Percentiles rank a stretch among this genome's conserved stretches.
Conservation (phyloP, 371 early-diverging fungal genomes). For the Choanephora cucurbitarum region DNA sequence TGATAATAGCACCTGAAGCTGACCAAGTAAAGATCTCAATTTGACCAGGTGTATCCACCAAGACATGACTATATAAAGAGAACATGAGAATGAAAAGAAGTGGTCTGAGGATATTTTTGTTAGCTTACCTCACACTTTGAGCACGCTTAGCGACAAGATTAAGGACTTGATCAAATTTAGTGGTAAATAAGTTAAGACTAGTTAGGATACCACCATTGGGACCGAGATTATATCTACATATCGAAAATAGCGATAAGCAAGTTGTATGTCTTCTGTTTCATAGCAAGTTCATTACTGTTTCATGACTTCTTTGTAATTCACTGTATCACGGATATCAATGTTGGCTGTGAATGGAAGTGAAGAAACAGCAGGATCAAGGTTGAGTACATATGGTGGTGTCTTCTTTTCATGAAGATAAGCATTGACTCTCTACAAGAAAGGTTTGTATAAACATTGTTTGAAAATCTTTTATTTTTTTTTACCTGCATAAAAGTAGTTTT, state of each 20-base stretch:
- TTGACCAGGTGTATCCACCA: slow-evolving; percentile 99
- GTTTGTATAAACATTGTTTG: neutral
- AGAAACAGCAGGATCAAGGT: slow-evolving; percentile 98
- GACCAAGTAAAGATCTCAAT: slow-evolving; percentile 99
- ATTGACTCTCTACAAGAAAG: slow-evolving; percentile 73
- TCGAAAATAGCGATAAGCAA: too few species aligned
- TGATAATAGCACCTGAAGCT: slow-evolving; percentile 97
- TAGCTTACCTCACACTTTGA: slow-evolving; percentile 60
- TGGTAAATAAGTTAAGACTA: slow-evolving; percentile 95
- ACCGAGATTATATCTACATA: slow-evolving; percentile 87
- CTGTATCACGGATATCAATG: slow-evolving; percentile 98
- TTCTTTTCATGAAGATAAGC: slow-evolving; percentile 80
- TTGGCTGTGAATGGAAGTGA: slow-evolving; percentile 94
- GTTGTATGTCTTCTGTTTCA: too few species aligned
- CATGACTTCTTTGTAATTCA: slow-evolving; percentile 99
- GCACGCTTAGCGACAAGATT: slow-evolving; percentile 84
- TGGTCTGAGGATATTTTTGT: slow-evolving; percentile 1
- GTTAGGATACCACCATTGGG: slow-evolving; percentile 99
- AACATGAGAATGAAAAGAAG: too few species aligned
- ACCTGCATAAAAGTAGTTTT: slow-evolving; percentile 99
- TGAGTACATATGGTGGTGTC: slow-evolving; percentile 87
- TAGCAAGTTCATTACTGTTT: slow-evolving; percentile 90
- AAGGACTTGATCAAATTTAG: slow-evolving; percentile 96
- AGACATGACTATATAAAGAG: slow-evolving; percentile 62
- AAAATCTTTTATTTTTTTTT: too few species aligned